A percentile compares a stretch with the other conserved stretches of the same genome.
Evolutionary conservation across 495 filamentous ascomycete species (phyloP).

Genomic region (Penicillium alfredii): DNA sequence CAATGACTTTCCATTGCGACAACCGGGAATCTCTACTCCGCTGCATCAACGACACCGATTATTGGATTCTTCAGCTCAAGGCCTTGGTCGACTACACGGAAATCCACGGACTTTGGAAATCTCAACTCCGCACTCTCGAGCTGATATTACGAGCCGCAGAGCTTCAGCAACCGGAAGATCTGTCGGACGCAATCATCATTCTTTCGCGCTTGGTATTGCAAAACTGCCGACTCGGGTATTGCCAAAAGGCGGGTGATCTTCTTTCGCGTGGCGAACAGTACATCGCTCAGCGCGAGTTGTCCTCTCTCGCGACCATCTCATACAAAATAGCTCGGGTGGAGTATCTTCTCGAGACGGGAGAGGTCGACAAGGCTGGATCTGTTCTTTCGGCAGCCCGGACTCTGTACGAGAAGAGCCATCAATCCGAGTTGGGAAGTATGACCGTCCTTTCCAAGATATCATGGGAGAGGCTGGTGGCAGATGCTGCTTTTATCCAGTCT

Average conservation of each 20-base stretch:
- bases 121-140: constrained; percentile 42
- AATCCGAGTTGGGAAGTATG: constrained; percentile 20
- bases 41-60: constrained; percentile 55
- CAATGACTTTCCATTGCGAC: constrained; percentile 32
- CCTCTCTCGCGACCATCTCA: constrained; percentile 41
- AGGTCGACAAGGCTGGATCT: constrained; percentile 47
- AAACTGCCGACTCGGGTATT: constrained; percentile 72
- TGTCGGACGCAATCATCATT: constrained; percentile 49
- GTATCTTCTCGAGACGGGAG: constrained; percentile 63
- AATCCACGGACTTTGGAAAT: constrained; percentile 60
- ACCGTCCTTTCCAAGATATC: constrained; percentile 32
- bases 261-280: constrained; percentile 54
- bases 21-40: constrained; percentile 46
- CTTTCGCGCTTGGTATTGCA: constrained; percentile 60
- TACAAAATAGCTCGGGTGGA: constrained; percentile 70
- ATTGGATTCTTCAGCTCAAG: constrained; percentile 57
- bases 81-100: constrained; percentile 71
- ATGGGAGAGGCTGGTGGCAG: constrained; percentile 43
- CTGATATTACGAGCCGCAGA: constrained; percentile 52
- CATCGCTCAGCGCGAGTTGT: constrained; percentile 30
- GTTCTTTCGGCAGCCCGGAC: constrained; percentile 25
- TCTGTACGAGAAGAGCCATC: constrained; percentile 34
- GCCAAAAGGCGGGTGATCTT: constrained; percentile 61
- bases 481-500: constrained; percentile 55
- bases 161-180: constrained; percentile 42